phyloP scores from a whole-genome alignment of 2,329 filamentous ascomycete species.

The Calonectria hawksworthii region DNA sequence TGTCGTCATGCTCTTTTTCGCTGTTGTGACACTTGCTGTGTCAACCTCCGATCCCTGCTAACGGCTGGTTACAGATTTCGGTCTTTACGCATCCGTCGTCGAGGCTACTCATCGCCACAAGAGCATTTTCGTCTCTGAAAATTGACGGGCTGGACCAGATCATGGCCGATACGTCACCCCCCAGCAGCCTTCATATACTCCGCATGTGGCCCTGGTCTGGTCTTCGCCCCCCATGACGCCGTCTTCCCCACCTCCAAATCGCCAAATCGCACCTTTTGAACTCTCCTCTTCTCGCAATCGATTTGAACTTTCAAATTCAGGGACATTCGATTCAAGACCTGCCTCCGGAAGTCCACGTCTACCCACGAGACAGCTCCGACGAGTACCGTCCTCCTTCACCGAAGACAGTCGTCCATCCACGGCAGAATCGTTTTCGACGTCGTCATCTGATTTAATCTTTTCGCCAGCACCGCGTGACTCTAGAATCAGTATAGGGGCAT shows the following conservation, averaged over 20 bases:
- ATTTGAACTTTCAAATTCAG: constrained; percentile 28
- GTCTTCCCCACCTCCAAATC: constrained; percentile 6
- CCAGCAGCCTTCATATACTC: constrained; percentile 38
- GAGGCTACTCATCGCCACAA: constrained; percentile 87
- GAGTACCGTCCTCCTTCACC: neutral
- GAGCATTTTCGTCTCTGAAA: constrained; percentile 80
- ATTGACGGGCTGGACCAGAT: constrained; percentile 51
- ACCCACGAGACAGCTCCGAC: constrained; percentile 23
- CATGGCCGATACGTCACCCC: constrained; percentile 40
- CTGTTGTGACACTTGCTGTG: neutral
- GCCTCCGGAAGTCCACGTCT: constrained; percentile 13
- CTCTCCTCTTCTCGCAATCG: constrained; percentile 1
- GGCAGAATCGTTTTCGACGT: constrained; percentile 39
- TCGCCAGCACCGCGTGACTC: constrained; percentile 16
- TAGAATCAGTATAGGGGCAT: constrained; percentile 13
- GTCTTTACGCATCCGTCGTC: constrained; percentile 82
- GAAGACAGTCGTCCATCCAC: constrained; percentile 32
- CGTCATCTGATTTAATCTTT: constrained; percentile 38
- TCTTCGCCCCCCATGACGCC: constrained; percentile 36
- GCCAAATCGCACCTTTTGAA: constrained; percentile 11
- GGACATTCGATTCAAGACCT: constrained; percentile 16
- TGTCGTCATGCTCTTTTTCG: neutral
- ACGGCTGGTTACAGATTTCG: constrained; percentile 73
- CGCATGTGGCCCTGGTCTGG: constrained; percentile 58
- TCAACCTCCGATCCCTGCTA: neutral